Evolutionary conservation across 2,329 filamentous ascomycete genomes (phyloP).

Genomic region (Fusarium sp.): DNA sequence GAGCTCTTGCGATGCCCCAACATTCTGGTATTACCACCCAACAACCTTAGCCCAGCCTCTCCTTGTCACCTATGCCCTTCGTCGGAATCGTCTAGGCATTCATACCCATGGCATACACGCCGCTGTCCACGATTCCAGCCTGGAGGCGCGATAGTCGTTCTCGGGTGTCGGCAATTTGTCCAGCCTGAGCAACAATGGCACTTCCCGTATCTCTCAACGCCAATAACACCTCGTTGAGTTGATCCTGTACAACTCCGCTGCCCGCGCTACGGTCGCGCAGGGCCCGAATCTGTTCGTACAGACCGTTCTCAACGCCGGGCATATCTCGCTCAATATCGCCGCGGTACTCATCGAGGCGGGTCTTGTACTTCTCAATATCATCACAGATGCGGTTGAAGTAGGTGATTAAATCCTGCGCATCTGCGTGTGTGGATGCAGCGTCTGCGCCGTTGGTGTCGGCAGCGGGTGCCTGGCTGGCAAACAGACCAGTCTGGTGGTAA

Average conservation of each 20-base stretch:
- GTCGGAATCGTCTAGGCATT: slow-evolving; percentile 38
- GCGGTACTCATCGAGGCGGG: slow-evolving; percentile 60
- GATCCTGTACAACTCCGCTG: slow-evolving; percentile 53
- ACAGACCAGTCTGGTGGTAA: slow-evolving; percentile 64
- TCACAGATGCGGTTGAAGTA: slow-evolving; percentile 62
- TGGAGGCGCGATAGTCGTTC: slow-evolving; percentile 59
- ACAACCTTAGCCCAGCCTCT: slow-evolving; percentile 2
- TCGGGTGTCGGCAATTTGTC: slow-evolving; percentile 59
- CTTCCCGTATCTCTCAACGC: slow-evolving; percentile 58
- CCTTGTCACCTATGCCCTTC: not conserved
- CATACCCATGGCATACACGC: slow-evolving; percentile 54
- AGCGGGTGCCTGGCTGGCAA: slow-evolving; percentile 53
- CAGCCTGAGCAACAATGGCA: slow-evolving; percentile 58
- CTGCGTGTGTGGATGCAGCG: slow-evolving; percentile 55
- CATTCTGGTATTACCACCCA: slow-evolving; percentile 28
- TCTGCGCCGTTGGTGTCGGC: slow-evolving; percentile 50
- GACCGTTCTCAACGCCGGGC: slow-evolving; percentile 62
- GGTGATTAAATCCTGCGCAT: slow-evolving; percentile 60
- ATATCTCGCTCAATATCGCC: slow-evolving; percentile 62
- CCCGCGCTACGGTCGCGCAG: slow-evolving; percentile 54
- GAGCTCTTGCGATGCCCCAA: slow-evolving; percentile 31
- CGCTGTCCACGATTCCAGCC: slow-evolving; percentile 57
- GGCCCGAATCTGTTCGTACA: slow-evolving; percentile 59
- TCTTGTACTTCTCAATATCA: slow-evolving; percentile 60
- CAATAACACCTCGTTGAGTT: slow-evolving; percentile 56